Conservation (phyloP, 192 early-diverging fungal genomes). For the Diversispora epigaea region DNA sequence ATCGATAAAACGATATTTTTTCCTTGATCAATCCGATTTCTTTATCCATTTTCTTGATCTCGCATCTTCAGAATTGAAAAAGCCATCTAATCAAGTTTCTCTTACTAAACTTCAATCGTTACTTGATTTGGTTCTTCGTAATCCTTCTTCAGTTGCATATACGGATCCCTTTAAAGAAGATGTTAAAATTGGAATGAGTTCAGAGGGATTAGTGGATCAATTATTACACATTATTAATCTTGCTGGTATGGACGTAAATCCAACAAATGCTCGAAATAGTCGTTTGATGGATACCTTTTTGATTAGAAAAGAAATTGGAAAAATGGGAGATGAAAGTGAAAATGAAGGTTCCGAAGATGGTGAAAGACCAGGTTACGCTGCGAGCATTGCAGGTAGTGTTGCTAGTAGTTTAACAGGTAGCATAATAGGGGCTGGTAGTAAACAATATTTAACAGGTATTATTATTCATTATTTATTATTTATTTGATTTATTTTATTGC, state of each 20-base stretch:
- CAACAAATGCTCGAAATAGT: conserved; percentile 1
- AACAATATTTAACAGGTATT: conserved; percentile 23
- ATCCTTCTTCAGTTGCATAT: conserved; percentile 78
- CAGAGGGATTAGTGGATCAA: conserved; percentile 65
- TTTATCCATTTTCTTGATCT: conserved; percentile 93
- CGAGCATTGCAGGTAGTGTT: conserved; percentile 21
- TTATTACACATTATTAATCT: conserved; percentile 70
- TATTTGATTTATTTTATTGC: background rate
- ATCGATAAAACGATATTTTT: conserved; percentile 89
- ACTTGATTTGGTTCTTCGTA: conserved; percentile 84
- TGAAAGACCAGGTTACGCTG: conserved; percentile 15
- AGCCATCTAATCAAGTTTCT: conserved; percentile 66
- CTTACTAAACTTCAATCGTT: conserved; percentile 76
- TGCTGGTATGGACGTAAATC: conserved; percentile 51
- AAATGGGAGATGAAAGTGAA: conserved; percentile 30
- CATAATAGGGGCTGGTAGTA: conserved; percentile 12
- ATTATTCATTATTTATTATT: background rate
- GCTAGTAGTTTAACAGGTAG: conserved; percentile 28
- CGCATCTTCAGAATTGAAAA: conserved; percentile 72
- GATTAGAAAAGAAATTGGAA: conserved; percentile 21
- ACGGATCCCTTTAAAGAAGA: conserved; percentile 85
- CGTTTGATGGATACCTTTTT: conserved; percentile 16
- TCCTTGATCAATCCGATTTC: conserved; percentile 93
- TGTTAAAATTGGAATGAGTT: conserved; percentile 72
- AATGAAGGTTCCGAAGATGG: conserved; percentile 35